Percentiles rank a stretch among this genome's conserved stretches.
Conservation (phyloP, 768 basidiomycete species). For the Psilocybe cyanescens region DNA sequence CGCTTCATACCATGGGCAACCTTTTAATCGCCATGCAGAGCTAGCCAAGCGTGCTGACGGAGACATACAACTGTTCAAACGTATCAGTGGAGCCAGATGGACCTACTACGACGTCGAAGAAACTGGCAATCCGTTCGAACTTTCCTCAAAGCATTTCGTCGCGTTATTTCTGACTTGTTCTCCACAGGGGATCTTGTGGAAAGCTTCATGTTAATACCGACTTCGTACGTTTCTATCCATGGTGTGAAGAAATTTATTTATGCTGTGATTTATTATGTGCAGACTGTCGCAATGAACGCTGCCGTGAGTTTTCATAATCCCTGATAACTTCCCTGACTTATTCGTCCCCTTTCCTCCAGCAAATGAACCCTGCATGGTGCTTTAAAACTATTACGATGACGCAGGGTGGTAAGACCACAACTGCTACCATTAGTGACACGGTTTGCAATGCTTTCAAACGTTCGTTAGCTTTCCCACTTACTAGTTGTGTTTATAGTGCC, state of each 20-base stretch:
- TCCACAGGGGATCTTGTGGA: constrained; percentile 32
- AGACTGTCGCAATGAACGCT: constrained; percentile 16
- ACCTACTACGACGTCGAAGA: constrained; percentile 50
- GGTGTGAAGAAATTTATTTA: background rate
- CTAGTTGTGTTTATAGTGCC: constrained; percentile 48
- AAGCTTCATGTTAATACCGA: constrained; percentile 22
- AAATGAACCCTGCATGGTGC: constrained; percentile 59
- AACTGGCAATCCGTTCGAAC: constrained; percentile 21
- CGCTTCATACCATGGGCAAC: background rate
- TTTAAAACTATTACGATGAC: constrained; percentile 64
- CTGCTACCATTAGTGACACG: constrained; percentile 66
- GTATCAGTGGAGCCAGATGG: constrained; percentile 42
- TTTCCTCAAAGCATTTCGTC: background rate
- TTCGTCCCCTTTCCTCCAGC: constrained; percentile 38
- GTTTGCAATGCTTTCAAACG: constrained; percentile 35
- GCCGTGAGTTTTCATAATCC: background rate
- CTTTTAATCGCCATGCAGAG: constrained; percentile 45
- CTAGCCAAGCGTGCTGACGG: constrained; percentile 49
- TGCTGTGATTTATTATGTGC: background rate
- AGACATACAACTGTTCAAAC: constrained; percentile 42
- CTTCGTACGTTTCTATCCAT: constrained; percentile 23
- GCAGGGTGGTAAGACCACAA: constrained; percentile 56
- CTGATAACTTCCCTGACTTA: background rate
- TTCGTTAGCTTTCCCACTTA: background rate
- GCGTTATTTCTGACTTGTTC: background rate